A percentile compares a stretch with the other conserved stretches of the same genome.
Conservation (phyloP, 2,329 filamentous ascomycete genomes). For the Xylariaceae sp. region DNA sequence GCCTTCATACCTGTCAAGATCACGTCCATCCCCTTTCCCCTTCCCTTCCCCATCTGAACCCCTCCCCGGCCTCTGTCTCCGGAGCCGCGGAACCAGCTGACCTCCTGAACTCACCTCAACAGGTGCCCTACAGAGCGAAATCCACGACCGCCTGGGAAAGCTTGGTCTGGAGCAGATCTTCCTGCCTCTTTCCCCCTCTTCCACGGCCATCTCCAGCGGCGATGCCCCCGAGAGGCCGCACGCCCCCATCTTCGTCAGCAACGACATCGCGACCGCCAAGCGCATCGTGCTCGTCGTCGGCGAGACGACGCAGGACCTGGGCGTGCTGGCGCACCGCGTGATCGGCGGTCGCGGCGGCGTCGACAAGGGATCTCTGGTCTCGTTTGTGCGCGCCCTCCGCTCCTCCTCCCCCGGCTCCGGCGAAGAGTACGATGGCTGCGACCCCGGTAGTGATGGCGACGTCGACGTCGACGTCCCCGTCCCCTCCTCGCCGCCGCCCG, state of each 20-base stretch:
- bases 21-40: neutral
- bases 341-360: conserved; percentile 58
- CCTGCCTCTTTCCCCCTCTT: conserved; percentile 54
- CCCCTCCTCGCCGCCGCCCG: conserved; percentile 31
- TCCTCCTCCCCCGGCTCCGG: conserved; percentile 2
- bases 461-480: too few relatives aligned
- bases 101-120: neutral
- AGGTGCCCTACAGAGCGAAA: conserved; percentile 57
- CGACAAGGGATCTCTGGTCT: conserved; percentile 60
- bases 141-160: conserved; percentile 53
- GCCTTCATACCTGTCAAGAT: neutral
- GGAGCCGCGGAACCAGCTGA: neutral
- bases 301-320: conserved; percentile 63
- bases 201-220: neutral
- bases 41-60: too few relatives aligned
- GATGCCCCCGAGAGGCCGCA: conserved; percentile 41
- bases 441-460: too few relatives aligned
- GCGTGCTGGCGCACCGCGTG: conserved; percentile 64
- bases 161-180: conserved; percentile 52
- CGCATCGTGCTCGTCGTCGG: conserved; percentile 70
- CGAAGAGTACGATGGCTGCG: neutral
- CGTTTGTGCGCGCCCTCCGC: conserved; percentile 46
- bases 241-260: conserved; percentile 57
- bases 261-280: conserved; percentile 45
- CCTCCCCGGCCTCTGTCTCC: too few relatives aligned